Base-by-base conservation (phyloP, 1,284 basidiomycete species). In the Fomitiporia mediterranea region DNA sequence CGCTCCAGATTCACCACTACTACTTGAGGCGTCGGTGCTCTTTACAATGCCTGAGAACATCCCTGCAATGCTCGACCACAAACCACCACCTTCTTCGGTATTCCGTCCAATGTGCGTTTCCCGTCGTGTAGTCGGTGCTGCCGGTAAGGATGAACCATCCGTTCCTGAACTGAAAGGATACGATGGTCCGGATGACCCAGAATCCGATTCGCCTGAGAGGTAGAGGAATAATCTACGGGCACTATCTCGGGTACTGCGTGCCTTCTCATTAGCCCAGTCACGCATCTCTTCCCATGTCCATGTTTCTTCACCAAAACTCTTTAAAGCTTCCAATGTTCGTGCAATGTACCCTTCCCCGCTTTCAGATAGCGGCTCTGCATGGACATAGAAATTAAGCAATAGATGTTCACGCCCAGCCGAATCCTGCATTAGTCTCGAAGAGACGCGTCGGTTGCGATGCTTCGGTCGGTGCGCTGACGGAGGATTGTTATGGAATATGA, bases 381-480 rank as follows among this genome's bases (percentile, higher is more conserved):
- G 78, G 25, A 91, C 75, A 63, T 84, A 91, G 68, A 91, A 91
- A 51, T 84, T 86, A 64, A 91, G 76, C 37, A 89, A 75, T 80
- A 91, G 83, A 62, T 91, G 89, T 67, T 91, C 89, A 42, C 81
- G 77, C 1, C 89, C 88, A 3, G 79, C 66, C 17, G 81, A 71
- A 66, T 91, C 89, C 25, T 86, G 71, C 56, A 81, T 80, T 54
- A 90, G 77, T 59, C 88, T 84, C 17, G 88, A 89, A 7, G 81
- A 80, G 44, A 91, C 84, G 69, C 85, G 85, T 61, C 86, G 80
- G 62, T 89, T 88, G 21, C 89, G 82, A 65, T 91, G 89, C 50
- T 87, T 80, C 8, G 89, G 89, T 30, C 88, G 82, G 50, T 78
- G 66, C 37, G 75, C 69, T 13, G 85, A 82, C 1, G 89, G 87